A percentile compares a stretch with the other conserved stretches of the same genome.
These are phyloP conservation scores for Coemansia sp. DNA, from an alignment of 192 early-diverging fungal genomes.

Conservation along the genomic window DNA sequence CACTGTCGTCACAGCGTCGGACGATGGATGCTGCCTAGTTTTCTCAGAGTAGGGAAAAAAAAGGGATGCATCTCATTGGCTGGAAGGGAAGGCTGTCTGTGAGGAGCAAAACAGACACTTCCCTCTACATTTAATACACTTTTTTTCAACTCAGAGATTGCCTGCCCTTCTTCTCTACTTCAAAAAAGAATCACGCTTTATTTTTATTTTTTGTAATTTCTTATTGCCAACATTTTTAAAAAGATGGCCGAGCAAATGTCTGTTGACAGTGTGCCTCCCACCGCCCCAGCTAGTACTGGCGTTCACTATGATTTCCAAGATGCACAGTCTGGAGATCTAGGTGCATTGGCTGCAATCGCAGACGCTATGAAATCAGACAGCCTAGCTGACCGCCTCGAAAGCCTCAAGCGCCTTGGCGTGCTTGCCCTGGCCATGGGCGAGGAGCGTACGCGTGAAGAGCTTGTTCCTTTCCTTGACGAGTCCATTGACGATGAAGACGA, in stretches of 20 bases:
- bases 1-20: constrained; percentile 77
- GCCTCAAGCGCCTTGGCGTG: constrained; percentile 56
- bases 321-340: constrained; percentile 53
- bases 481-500: constrained; percentile 99
- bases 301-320: constrained; percentile 55
- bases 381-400: constrained; percentile 57
- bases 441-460: constrained; percentile 92
- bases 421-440: constrained; percentile 89
- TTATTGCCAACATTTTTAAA: not conserved
- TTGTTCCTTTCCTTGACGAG: constrained; percentile 98
- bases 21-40: constrained; percentile 81
- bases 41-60: constrained; percentile 51
- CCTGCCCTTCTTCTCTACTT: not conserved
- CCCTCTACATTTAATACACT: too few relatives aligned
- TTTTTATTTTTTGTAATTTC: constrained; percentile 3
- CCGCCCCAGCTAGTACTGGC: constrained; percentile 8
- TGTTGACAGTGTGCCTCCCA: constrained; percentile 48
- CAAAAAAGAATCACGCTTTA: not conserved
- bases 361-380: constrained; percentile 60
- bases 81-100: not conserved
- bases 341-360: constrained; percentile 53
- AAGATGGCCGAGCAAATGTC: constrained; percentile 59
- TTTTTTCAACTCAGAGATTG: constrained; percentile 7
- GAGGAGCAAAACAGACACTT: too few relatives aligned
- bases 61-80: not conserved